Percentiles rank a stretch among this genome's conserved stretches.
Conservation (phyloP, 345 rosid genomes). For the Acer saccharum region DNA sequence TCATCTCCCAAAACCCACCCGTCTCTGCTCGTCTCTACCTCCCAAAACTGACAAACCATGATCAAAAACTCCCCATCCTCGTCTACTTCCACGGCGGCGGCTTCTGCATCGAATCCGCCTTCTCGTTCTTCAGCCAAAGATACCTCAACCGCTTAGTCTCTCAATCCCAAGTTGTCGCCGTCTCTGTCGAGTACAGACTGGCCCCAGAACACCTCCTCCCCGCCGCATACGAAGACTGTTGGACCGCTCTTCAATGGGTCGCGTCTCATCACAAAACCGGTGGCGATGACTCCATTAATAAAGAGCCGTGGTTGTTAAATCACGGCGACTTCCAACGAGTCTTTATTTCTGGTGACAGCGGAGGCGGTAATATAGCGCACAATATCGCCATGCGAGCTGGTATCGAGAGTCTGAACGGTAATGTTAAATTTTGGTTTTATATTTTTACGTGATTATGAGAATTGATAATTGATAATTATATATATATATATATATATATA, state of each 20-base stretch:
- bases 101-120: conserved; percentile 36
- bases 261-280: conserved; percentile 15
- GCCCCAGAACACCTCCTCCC: conserved; percentile 43
- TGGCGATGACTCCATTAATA: neutral
- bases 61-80: conserved; percentile 30
- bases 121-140: conserved; percentile 22
- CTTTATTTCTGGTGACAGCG: conserved; percentile 32
- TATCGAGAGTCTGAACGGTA: conserved; percentile 9
- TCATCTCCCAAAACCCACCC: conserved; percentile 25
- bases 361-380: conserved; percentile 33
- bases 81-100: conserved; percentile 40
- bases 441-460: too few relatives aligned
- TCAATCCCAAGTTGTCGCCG: conserved; percentile 24
- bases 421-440: conserved; percentile 6
- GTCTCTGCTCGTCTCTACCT: conserved; percentile 35
- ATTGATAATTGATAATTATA: too few relatives aligned
- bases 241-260: conserved; percentile 44
- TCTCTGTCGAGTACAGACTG: conserved; percentile 45
- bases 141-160: conserved; percentile 25
- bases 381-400: conserved; percentile 25
- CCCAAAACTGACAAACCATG: conserved; percentile 22
- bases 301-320: conserved; percentile 22
- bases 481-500: too few relatives aligned
- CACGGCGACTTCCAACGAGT: conserved; percentile 27
- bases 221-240: conserved; percentile 36